These are phyloP conservation scores for Pseudogymnoascus sp. DNA, from an alignment of 2,329 filamentous ascomycete species.

Conservation along the genomic window DNA sequence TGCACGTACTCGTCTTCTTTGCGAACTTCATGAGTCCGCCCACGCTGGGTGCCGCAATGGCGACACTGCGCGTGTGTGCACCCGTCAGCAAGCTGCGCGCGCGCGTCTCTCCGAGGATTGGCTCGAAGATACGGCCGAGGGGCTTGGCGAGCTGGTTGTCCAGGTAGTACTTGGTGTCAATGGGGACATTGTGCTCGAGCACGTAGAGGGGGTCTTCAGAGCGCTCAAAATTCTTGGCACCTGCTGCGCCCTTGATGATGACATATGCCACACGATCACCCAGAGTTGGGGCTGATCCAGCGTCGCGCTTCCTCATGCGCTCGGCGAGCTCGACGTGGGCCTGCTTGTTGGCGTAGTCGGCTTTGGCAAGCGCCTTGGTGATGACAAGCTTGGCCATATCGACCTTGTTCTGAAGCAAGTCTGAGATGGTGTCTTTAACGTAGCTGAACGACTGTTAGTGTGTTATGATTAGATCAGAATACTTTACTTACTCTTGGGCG, in stretches of 20 bases:
- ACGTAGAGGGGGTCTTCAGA: conserved; percentile 97
- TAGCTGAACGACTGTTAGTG: conserved; percentile 55
- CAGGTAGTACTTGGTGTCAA: conserved; percentile 97
- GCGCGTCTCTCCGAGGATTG: conserved; percentile 90
- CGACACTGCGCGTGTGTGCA: conserved; percentile 90
- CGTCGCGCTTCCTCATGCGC: conserved; percentile 94
- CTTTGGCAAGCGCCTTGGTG: conserved; percentile 90
- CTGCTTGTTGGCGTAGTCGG: conserved; percentile 84
- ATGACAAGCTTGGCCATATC: conserved; percentile 99
- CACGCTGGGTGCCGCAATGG: conserved; percentile 81
- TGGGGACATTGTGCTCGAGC: conserved; percentile 92
- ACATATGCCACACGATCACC: conserved; percentile 98
- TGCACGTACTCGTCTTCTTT: conserved; percentile 95
- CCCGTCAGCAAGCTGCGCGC: conserved; percentile 79
- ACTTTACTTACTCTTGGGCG: conserved; percentile 73
- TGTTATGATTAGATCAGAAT: conserved; percentile 31
- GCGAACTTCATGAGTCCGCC: conserved; percentile 97
- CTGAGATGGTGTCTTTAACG: conserved; percentile 91
- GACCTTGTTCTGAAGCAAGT: conserved; percentile 92
- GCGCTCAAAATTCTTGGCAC: conserved; percentile 92
- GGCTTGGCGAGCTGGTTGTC: conserved; percentile 98
- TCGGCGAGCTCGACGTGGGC: conserved; percentile 92
- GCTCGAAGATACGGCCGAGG: conserved; percentile 90
- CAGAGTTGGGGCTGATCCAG: conserved; percentile 83
- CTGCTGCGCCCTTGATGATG: conserved; percentile 84